Evolutionary conservation across 2,329 filamentous ascomycete genomes (phyloP).

Genomic region (Beauveria sp.): DNA sequence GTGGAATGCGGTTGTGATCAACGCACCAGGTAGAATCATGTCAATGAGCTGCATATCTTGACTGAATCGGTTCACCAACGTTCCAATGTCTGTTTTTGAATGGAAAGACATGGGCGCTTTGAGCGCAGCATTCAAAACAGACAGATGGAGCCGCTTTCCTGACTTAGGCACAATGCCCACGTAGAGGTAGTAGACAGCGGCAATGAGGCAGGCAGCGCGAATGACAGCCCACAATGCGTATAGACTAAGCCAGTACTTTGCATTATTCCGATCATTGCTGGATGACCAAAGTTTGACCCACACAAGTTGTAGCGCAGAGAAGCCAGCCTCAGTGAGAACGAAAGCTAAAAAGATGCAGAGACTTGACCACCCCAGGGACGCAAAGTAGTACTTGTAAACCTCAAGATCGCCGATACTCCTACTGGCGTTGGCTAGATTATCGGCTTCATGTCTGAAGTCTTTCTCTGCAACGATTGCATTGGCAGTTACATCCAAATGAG

Average conservation of each 20-base stretch:
- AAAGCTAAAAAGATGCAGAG: background rate
- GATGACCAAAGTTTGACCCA: conserved; percentile 8
- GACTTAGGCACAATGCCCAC: conserved; percentile 8
- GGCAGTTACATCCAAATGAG: conserved; percentile 10
- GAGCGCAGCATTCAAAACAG: conserved; percentile 7
- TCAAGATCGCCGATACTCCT: conserved; percentile 6
- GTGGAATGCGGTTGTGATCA: conserved; percentile 1
- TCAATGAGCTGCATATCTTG: conserved; percentile 13
- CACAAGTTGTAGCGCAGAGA: background rate
- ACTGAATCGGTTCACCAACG: conserved; percentile 13
- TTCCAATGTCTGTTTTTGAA: conserved; percentile 6
- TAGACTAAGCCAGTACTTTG: conserved; percentile 6
- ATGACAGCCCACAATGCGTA: conserved; percentile 4
- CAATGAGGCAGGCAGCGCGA: background rate
- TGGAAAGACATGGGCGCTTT: conserved; percentile 9
- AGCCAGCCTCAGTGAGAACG: background rate
- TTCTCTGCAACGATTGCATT: conserved; percentile 9
- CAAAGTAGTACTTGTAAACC: conserved; percentile 13
- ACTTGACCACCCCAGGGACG: conserved; percentile 4
- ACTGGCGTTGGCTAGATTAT: background rate
- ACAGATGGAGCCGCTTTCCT: background rate
- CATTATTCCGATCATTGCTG: conserved; percentile 4
- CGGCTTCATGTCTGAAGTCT: conserved; percentile 8
- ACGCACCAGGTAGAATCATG: conserved; percentile 6
- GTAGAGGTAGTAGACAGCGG: conserved; percentile 7